phyloP scores from a whole-genome alignment of 2,329 filamentous ascomycete species.

The Colletotrichum neosansevieriae region DNA sequence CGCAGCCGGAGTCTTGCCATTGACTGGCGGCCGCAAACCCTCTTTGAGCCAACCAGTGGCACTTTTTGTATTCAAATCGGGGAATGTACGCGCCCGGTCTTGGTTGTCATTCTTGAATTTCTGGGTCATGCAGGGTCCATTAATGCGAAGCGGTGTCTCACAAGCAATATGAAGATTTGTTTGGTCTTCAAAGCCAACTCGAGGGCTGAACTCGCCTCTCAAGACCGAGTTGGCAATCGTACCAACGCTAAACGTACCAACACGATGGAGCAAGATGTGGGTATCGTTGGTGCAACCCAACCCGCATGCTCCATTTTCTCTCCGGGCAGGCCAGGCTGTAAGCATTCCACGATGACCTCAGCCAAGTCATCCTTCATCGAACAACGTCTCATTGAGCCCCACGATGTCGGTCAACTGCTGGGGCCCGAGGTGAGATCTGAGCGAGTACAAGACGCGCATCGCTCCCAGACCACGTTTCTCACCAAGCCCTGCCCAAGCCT shows the following conservation, averaged over 20 bases:
- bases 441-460: slow-evolving; percentile 33
- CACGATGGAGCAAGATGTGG: slow-evolving; percentile 12
- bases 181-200: neutral
- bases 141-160: neutral
- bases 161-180: neutral
- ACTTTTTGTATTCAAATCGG: neutral
- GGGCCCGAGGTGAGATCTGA: slow-evolving; percentile 2
- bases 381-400: slow-evolving; percentile 3
- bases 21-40: neutral
- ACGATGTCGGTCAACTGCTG: slow-evolving; percentile 9
- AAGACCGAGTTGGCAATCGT: too few species aligned
- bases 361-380: slow-evolving; percentile 33
- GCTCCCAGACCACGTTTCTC: slow-evolving; percentile 8
- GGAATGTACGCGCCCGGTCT: too few species aligned
- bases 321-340: neutral
- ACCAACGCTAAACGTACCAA: neutral
- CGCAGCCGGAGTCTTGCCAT: neutral
- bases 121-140: neutral
- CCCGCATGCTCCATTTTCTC: slow-evolving; percentile 14
- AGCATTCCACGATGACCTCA: slow-evolving; percentile 31
- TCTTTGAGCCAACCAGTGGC: neutral
- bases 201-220: neutral
- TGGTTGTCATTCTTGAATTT: neutral
- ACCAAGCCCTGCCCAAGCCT: neutral
- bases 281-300: slow-evolving; percentile 13